phyloP scores from a whole-genome alignment of 176 grass and related monocot genomes.

The Phyllostachys edulis region DNA sequence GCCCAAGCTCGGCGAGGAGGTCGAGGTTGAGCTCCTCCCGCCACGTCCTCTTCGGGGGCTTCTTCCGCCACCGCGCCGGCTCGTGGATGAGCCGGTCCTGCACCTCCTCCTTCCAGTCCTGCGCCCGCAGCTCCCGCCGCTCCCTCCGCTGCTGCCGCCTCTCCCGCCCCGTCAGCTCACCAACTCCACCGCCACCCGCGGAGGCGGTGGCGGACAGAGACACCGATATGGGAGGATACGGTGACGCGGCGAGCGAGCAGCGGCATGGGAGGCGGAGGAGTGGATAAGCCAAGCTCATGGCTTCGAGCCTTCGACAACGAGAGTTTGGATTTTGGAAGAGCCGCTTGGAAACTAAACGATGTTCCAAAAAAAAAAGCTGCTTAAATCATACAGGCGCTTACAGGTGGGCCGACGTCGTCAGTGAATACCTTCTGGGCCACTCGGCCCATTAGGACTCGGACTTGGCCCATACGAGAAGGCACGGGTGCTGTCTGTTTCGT shows the following conservation, averaged over 20 bases:
- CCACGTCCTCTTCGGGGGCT: conserved; percentile 48
- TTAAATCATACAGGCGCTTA: not conserved
- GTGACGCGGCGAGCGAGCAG: conserved; percentile 6
- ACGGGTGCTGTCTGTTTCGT: not conserved
- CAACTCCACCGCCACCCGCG: not conserved
- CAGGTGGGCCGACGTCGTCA: not conserved
- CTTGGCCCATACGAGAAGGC: conserved; percentile 23
- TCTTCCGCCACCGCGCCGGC: conserved; percentile 43
- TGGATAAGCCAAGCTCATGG: conserved; percentile 47
- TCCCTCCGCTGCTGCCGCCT: conserved; percentile 56
- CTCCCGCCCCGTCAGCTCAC: conserved; percentile 55
- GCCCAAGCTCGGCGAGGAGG: conserved; percentile 61
- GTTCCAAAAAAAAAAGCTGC: not conserved
- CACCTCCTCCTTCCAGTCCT: conserved; percentile 84
- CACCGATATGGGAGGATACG: not conserved
- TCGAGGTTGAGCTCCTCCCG: conserved; percentile 71
- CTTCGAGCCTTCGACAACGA: not conserved
- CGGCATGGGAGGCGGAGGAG: conserved; percentile 37
- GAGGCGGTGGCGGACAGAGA: not conserved
- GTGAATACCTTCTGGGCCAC: not conserved
- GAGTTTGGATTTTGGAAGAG: not conserved
- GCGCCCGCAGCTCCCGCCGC: conserved; percentile 55
- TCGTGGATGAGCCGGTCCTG: conserved; percentile 74
- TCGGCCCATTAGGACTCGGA: not conserved
- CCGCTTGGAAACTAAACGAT: conserved; percentile 2